Evolutionary conservation across 148 eudicot species (phyloP).

Genomic region (Dysphania ambrosioides): DNA sequence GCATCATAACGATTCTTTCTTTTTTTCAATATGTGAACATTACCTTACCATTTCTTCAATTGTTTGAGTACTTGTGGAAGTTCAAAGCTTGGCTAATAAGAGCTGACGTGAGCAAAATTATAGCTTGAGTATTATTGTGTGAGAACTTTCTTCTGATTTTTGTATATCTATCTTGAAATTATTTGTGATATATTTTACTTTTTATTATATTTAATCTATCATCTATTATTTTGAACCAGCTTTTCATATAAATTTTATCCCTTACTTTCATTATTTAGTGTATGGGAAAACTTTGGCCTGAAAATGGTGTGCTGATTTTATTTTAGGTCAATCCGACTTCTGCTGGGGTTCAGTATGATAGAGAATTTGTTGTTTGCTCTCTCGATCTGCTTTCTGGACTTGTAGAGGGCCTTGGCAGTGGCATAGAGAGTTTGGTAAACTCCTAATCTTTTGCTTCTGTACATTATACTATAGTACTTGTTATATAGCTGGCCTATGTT

Average conservation of each 20-base stretch:
- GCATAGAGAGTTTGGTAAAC: constrained; percentile 90
- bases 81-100: neutral
- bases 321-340: constrained; percentile 66
- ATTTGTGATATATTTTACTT: neutral
- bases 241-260: neutral
- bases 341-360: constrained; percentile 74
- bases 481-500: neutral
- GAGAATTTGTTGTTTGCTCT: constrained; percentile 82
- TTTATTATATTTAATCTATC: neutral
- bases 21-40: too few species aligned
- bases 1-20: too few species aligned
- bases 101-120: neutral
- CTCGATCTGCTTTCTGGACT: constrained; percentile 94
- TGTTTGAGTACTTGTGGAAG: neutral
- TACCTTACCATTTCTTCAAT: neutral
- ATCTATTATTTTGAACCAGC: neutral
- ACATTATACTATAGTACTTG: too few species aligned
- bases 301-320: constrained; percentile 10
- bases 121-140: neutral
- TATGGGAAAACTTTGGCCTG: neutral
- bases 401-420: constrained; percentile 91
- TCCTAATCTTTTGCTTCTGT: constrained; percentile 3
- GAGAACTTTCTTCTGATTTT: neutral
- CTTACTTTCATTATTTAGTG: neutral
- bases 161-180: neutral